Evolutionary conservation across 371 early-diverging fungal species (phyloP).

Genomic region (Mucor velutinosus): DNA sequence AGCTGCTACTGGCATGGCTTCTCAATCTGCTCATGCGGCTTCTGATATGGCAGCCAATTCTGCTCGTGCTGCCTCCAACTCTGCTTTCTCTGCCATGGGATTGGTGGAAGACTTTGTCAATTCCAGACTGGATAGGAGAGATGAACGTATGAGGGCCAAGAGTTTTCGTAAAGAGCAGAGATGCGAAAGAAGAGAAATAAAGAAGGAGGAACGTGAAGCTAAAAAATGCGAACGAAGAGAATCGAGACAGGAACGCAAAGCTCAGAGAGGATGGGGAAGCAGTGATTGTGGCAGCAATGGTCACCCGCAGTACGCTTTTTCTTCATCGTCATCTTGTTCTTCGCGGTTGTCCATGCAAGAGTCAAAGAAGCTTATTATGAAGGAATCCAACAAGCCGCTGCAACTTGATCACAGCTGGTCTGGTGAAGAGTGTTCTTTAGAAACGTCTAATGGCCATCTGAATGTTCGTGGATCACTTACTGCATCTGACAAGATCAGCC

Average conservation of each 20-base stretch:
- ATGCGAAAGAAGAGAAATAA: neutral
- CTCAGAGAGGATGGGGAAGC: neutral
- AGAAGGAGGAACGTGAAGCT: neutral
- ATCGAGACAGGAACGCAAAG: too few relatives aligned
- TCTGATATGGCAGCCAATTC: neutral
- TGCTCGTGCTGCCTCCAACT: neutral
- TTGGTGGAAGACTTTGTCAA: neutral
- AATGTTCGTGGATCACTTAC: slow-evolving; percentile 7
- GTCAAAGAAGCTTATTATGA: neutral
- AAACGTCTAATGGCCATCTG: slow-evolving; percentile 14
- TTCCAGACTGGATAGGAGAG: neutral
- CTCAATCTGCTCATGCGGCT: neutral
- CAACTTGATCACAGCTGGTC: slow-evolving; percentile 13
- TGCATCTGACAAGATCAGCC: neutral
- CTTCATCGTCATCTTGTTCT: neutral
- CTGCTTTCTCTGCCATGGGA: neutral
- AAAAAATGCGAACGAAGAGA: neutral
- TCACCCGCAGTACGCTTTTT: neutral
- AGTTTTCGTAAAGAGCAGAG: neutral
- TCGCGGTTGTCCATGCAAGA: neutral
- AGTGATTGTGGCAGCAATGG: neutral
- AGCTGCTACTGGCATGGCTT: neutral
- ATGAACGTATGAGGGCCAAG: neutral
- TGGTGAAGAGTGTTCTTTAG: slow-evolving; percentile 9
- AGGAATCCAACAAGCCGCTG: neutral